Evolutionary conservation across 495 filamentous ascomycete genomes (phyloP).

Genomic region (Terfezia boudieri): DNA sequence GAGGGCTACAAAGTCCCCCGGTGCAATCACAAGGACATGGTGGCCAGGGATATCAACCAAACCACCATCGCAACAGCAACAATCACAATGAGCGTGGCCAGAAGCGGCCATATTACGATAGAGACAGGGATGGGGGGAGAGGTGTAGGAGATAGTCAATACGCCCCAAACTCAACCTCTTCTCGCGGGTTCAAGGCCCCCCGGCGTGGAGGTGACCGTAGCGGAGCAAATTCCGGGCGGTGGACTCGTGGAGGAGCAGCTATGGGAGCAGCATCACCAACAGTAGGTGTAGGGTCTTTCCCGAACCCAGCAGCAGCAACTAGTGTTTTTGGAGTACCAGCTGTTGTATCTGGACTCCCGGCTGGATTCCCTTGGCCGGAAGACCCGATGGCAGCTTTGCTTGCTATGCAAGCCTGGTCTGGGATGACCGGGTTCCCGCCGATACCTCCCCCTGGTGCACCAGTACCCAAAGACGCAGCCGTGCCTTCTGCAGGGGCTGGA

Average conservation of each 20-base stretch:
- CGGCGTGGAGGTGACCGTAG: slow-evolving; percentile 38
- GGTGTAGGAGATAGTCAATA: slow-evolving; percentile 22
- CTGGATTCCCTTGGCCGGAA: slow-evolving; percentile 34
- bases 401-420: slow-evolving; percentile 40
- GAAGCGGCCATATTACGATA: slow-evolving; percentile 23
- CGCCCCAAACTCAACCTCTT: slow-evolving; percentile 12
- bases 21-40: background rate
- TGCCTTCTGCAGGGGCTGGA: slow-evolving; percentile 8
- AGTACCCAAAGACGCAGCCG: slow-evolving; percentile 1
- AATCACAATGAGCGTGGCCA: slow-evolving; percentile 9
- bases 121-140: slow-evolving; percentile 19
- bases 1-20: slow-evolving; percentile 16
- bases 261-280: slow-evolving; percentile 1
- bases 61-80: too few relatives aligned
- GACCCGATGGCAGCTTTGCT: slow-evolving; percentile 48
- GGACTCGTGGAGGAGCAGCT: slow-evolving; percentile 12
- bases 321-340: slow-evolving; percentile 7
- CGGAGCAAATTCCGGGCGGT: slow-evolving; percentile 24
- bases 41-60: background rate
- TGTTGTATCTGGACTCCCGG: slow-evolving; percentile 17
- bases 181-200: slow-evolving; percentile 43
- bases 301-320: slow-evolving; percentile 9
- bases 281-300: slow-evolving; percentile 3
- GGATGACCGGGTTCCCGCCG: slow-evolving; percentile 34
- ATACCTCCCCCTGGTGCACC: slow-evolving; percentile 5